Conservation (phyloP, 345 rosid genomes). For the Carallia brachiata region DNA sequence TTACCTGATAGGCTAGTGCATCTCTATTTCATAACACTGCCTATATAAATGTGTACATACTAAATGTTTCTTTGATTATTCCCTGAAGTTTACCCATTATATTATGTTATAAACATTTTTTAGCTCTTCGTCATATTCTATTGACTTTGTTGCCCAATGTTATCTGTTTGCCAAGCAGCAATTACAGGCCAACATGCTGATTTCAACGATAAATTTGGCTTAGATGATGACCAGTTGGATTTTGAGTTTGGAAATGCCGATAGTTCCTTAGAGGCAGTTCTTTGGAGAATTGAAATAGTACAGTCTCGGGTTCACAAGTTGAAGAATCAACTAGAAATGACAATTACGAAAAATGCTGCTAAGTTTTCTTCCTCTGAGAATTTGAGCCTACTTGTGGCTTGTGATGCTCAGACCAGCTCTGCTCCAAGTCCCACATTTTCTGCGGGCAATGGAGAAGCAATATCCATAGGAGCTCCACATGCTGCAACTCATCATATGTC, state of each 20-base stretch:
- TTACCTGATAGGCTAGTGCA: not conserved
- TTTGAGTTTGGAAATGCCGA: slow-evolving; percentile 51
- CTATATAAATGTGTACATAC: not conserved
- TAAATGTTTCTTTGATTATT: not conserved
- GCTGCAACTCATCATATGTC: slow-evolving; percentile 45
- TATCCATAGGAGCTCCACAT: slow-evolving; percentile 49
- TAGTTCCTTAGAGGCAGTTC: slow-evolving; percentile 53
- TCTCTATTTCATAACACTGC: not conserved
- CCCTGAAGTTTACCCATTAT: not conserved
- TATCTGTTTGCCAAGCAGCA: slow-evolving; percentile 30
- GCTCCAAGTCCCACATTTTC: slow-evolving; percentile 85
- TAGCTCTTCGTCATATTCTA: slow-evolving; percentile 1
- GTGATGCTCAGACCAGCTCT: slow-evolving; percentile 69
- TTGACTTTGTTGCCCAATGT: slow-evolving; percentile 9
- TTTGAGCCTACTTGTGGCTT: slow-evolving; percentile 69
- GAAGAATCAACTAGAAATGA: slow-evolving; percentile 55
- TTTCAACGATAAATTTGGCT: slow-evolving; percentile 33
- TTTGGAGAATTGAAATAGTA: slow-evolving; percentile 62
- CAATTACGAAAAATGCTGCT: slow-evolving; percentile 65
- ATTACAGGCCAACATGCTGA: slow-evolving; percentile 39
- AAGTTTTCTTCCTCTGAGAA: slow-evolving; percentile 89
- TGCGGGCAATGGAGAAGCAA: slow-evolving; percentile 61
- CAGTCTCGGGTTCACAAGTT: slow-evolving; percentile 62
- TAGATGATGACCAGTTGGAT: slow-evolving; percentile 34
- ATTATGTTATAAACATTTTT: not conserved